Base-by-base conservation (phyloP, 1,139 yeast species). In the Meyerozyma carpophila region DNA sequence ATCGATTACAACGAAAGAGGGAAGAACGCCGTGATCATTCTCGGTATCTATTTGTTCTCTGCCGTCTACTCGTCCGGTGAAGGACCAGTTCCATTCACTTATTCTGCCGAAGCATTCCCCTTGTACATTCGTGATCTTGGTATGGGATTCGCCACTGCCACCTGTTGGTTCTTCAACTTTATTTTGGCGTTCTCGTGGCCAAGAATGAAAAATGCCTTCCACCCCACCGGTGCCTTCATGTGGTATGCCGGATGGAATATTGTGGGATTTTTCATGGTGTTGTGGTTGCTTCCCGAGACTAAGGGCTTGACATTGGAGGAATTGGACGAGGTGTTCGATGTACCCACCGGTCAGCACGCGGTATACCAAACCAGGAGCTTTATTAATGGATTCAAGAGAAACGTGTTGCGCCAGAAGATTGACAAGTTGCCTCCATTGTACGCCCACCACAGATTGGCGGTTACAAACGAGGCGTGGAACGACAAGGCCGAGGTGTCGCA, bases 41-140 rank as follows among this genome's bases (percentile, higher is more conserved):
- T 81, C 44, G 95, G 95, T 54, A 82, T 88, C 47, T 88, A 87
- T 59, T 61, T 88, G 37, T 88, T 79, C 65, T 69, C 89, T 0
- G 76, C 81, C 38, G 84, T 85, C 50, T 88, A 88, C 64, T 85
- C 94, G 0, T 82, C 87, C 3, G 93, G 95, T 48, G 89, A 85
- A 66, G 96, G 96, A 39, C 95, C 95, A 11, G 95, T 88, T 41
- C 95, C 96, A 7, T 88, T 88, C 69, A 85, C 94, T 2, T 86
- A 87, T 59, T 83, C 94, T 28, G 95, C 95, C 14, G 95, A 88
- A 63, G 87, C 86, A 50, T 43, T 88, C 87, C 91, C 94, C 44
- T 73, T 88, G 52, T 86, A 86, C 56, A 82, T 87, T 49, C 81
- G 96, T 66, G 94, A 89, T 56, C 68, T 87, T 43, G 95, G 95